Percentiles rank a stretch among this genome's conserved stretches.
Conservation (phyloP, 495 filamentous ascomycete species). For the Xylaria castorea region DNA sequence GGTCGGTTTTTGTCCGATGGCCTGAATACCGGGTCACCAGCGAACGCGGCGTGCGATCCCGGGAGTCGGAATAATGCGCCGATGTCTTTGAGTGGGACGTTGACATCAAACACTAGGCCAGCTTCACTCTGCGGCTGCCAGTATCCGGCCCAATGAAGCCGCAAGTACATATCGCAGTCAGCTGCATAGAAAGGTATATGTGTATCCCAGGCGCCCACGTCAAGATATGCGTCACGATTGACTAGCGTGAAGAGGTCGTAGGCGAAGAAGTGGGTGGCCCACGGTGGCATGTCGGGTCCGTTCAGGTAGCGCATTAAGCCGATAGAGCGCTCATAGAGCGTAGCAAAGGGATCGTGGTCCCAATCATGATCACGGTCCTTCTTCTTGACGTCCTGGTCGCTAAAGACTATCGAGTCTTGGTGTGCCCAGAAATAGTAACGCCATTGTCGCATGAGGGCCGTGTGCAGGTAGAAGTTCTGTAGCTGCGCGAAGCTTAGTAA, state of each 20-base stretch:
- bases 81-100: conserved; percentile 52
- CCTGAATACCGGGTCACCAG: conserved; percentile 37
- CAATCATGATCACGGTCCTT: conserved; percentile 46
- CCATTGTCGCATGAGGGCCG: conserved; percentile 56
- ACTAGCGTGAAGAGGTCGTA: conserved; percentile 66
- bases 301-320: conserved; percentile 40
- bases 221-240: conserved; percentile 57
- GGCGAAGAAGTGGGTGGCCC: conserved; percentile 60
- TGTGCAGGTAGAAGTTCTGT: conserved; percentile 64
- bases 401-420: conserved; percentile 63
- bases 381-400: conserved; percentile 52
- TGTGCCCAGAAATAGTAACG: conserved; percentile 66
- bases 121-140: conserved; percentile 52
- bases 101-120: conserved; percentile 60
- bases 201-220: conserved; percentile 66
- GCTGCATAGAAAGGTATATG: conserved; percentile 65
- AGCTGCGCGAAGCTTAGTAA: conserved; percentile 67
- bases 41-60: conserved; percentile 38
- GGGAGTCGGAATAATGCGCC: conserved; percentile 52
- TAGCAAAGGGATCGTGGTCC: conserved; percentile 53
- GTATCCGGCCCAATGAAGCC: conserved; percentile 60
- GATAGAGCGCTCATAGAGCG: conserved; percentile 51
- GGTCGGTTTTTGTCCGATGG: conserved; percentile 23
- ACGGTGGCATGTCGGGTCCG: conserved; percentile 40
- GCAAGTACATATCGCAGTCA: conserved; percentile 64